These are phyloP conservation scores for Blastocrithidia nonstop DNA, from an alignment of 208 protist species.

Conservation along the genomic window DNA sequence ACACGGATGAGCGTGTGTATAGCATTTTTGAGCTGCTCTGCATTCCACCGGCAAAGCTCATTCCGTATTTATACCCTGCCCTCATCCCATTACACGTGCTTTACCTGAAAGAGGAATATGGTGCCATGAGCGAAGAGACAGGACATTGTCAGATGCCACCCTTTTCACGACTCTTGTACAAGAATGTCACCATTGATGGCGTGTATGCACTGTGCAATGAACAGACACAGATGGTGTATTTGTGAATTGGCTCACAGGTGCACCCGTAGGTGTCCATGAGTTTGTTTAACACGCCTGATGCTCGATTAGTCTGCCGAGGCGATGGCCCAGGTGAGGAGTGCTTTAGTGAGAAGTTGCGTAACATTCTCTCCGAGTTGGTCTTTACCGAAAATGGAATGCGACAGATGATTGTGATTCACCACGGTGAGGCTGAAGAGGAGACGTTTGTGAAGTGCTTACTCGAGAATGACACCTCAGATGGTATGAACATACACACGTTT, in stretches of 20 bases:
- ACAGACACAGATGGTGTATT: conserved; percentile 57
- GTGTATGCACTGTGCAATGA: conserved; percentile 80
- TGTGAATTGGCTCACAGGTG: conserved; percentile 71
- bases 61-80: conserved; percentile 73
- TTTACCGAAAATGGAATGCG: conserved; percentile 60
- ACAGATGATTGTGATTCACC: conserved; percentile 61
- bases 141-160: conserved; percentile 46
- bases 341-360: conserved; percentile 53
- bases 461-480: conserved; percentile 34
- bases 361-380: conserved; percentile 52
- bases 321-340: conserved; percentile 28
- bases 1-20: conserved; percentile 68
- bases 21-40: conserved; percentile 54
- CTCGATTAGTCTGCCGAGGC: conserved; percentile 20
- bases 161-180: conserved; percentile 43
- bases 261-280: conserved; percentile 18
- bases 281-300: conserved; percentile 44
- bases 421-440: conserved; percentile 58
- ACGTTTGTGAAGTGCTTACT: conserved; percentile 68
- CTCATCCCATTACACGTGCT: conserved; percentile 63
- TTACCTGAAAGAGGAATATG: conserved; percentile 4
- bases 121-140: conserved; percentile 25
- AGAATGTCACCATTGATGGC: conserved; percentile 46
- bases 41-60: conserved; percentile 47
- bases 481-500: no score